phyloP scores from a whole-genome alignment of 441 rosid genomes.

The Arabidopsis hybrid region DNA sequence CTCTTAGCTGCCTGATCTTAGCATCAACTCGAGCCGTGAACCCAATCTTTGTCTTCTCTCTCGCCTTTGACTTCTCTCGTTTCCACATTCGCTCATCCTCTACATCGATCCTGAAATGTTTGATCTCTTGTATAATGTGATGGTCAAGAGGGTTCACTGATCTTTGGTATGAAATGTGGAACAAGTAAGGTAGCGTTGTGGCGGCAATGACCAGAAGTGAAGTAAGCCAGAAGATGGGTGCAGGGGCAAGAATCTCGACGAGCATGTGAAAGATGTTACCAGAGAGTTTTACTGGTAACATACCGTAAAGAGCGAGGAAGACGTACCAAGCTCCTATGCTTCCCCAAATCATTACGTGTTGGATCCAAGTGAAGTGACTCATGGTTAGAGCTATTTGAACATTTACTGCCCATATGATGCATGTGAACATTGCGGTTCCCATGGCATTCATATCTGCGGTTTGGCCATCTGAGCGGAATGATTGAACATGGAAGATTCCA shows the following conservation, averaged over 20 bases:
- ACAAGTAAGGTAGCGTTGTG: conserved; percentile 73
- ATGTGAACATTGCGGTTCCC: conserved; percentile 95
- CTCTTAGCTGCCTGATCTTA: conserved; percentile 80
- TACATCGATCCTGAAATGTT: conserved; percentile 74
- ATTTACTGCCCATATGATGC: conserved; percentile 91
- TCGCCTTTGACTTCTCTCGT: conserved; percentile 85
- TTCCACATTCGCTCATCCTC: conserved; percentile 89
- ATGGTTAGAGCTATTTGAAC: conserved; percentile 92
- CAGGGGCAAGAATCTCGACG: conserved; percentile 81
- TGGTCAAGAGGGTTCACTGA: conserved; percentile 89
- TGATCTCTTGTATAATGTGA: conserved; percentile 98
- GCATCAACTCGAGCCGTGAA: conserved; percentile 92
- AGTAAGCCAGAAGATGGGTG: conserved; percentile 83
- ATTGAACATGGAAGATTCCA: conserved; percentile 68
- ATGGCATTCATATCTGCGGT: conserved; percentile 86
- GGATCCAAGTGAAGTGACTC: conserved; percentile 99
- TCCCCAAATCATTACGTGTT: conserved; percentile 89
- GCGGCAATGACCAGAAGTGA: conserved; percentile 72
- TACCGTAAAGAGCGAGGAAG: conserved; percentile 77
- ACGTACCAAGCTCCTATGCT: conserved; percentile 83
- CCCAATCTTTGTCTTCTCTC: conserved; percentile 97
- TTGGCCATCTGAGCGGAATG: conserved; percentile 83
- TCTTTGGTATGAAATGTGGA: conserved; percentile 82
- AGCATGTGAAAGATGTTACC: conserved; percentile 76
- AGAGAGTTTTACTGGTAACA: conserved; percentile 65